Base-by-base conservation (phyloP, 225 moss, liverwort and hornwort genomes). In the Marchantia paleacea region DNA sequence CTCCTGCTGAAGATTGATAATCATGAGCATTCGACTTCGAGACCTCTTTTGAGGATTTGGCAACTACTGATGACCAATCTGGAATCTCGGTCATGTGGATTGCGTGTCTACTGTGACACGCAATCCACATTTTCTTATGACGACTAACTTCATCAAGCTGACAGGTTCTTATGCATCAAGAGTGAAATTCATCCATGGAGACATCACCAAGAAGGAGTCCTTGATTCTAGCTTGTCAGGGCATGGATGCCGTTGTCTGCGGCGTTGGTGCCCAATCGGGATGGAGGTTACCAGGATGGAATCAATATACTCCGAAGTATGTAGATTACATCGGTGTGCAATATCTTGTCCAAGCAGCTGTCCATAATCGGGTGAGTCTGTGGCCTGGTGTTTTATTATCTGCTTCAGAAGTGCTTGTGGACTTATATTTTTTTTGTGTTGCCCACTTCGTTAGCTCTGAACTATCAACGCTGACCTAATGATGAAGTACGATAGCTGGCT, bases 241-340 rank as follows among this genome's bases (percentile, higher is more conserved):
- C 55, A 83, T 92, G 87, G 96, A 93, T 63, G 93, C 90, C 73
- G 75, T 94, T 64, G 88, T 96, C 53, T 94, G 93, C 63, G 69
- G 89, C 47, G 77, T 94, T 50, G 88, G 92, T 31, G 94, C 96
- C 58, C 89, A 92, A 89, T 90, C 91, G 78, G 93, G 96, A 29
- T 96, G 96, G 94, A 87, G 94, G 81, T 78, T 92, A 50, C 93
- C 94, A 72, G 91, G 93, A 69, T 91, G 90, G 84, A 92, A 94
- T 76, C 83, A 77, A 6, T 85, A 93, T 79, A 91, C 91, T 81
- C 94, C 96, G 13, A 92, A 91, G 78, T 84, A 82, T 83, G 94
- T 96, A 26, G 96, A 96, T 80, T 96, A 88, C 79, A 75, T 69
- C 73, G 96, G 96, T 71, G 88, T 91, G 76, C 86, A 92, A 76